Conservation (phyloP, 345 rosid species). For the Arabis alpina region DNA sequence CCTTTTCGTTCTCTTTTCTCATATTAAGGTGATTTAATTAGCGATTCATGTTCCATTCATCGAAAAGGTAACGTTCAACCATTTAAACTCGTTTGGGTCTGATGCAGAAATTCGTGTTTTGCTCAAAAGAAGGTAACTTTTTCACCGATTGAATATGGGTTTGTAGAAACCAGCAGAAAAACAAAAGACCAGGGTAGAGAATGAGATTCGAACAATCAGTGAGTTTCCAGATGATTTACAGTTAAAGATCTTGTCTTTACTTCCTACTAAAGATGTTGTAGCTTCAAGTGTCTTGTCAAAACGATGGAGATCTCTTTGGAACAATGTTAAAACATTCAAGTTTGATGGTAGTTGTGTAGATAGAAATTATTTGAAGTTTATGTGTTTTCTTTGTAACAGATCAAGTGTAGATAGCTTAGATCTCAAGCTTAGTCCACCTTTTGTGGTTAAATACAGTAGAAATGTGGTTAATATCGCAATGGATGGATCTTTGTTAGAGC, state of each 20-base stretch:
- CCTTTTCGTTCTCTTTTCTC: too few species aligned
- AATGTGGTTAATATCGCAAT: not conserved
- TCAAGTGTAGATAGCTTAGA: not conserved
- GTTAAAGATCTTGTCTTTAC: slow-evolving; percentile 3
- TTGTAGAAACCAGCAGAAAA: too few species aligned
- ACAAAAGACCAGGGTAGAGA: not conserved
- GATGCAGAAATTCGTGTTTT: too few species aligned
- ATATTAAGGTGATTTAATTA: too few species aligned
- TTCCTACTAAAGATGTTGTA: not conserved
- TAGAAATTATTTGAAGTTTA: not conserved
- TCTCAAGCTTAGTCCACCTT: not conserved
- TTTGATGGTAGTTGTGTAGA: not conserved
- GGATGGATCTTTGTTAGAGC: slow-evolving; percentile 9
- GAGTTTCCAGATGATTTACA: slow-evolving; percentile 20
- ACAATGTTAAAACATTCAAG: not conserved
- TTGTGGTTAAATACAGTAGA: accelerated
- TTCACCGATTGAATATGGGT: too few species aligned
- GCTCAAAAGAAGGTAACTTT: too few species aligned
- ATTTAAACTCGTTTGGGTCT: too few species aligned
- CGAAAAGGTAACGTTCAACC: too few species aligned
- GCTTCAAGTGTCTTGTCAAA: slow-evolving; percentile 17
- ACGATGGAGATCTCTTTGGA: too few species aligned
- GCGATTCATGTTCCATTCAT: too few species aligned
- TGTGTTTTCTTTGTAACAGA: not conserved
- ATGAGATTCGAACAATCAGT: not conserved